Base-by-base conservation (phyloP, 2,329 filamentous ascomycete genomes). In the Exutisphaerella laricina region DNA sequence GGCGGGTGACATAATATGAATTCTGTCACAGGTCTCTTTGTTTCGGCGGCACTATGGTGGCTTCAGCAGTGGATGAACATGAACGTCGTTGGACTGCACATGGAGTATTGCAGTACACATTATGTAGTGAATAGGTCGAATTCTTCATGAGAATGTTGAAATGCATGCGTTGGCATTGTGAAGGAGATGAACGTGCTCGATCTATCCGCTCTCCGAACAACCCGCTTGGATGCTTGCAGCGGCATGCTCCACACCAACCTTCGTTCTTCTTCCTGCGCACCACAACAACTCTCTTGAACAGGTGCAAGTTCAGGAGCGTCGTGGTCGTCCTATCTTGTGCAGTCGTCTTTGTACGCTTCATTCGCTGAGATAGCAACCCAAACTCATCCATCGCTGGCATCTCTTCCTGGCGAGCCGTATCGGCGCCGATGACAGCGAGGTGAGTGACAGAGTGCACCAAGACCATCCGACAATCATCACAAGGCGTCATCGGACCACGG, bases 391-490 rank as follows among this genome's bases (percentile, higher is more conserved):
- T 25, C 17, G 30, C 36, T 30, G 18, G 21, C 25, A 23, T 23
- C 20, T 30, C 20, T 37, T 32, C 36, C 45, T 28, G 33, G 23
- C 16, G 14, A 23, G 35, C 20, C 31, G 31, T 34, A 14, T 17
- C 37, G 40, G 39, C 39, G 36, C 39, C 29, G 36, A 30, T 51
- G 55, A 46, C 58, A 54, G 54, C 50, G 53, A 58, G 58, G 52
- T 55, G 38, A 33, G 39, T 22, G 33, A 41, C 40, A 40, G 29
- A 38, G 21, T 43, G 48, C 33, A 50, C 45, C 51, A 50, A 46
- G 44, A 37, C 41, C 56, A 55, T 53, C 55, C 46, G 38, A 46
- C 44, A 40, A 42, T 50, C 56, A 58, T 58, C 58, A 46, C 41
- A 40, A 28, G 40, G 39, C 39, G 50, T 54, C 32, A 47, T 40